Conservation (phyloP, 768 basidiomycete genomes). For the Lyophyllum decastes region DNA sequence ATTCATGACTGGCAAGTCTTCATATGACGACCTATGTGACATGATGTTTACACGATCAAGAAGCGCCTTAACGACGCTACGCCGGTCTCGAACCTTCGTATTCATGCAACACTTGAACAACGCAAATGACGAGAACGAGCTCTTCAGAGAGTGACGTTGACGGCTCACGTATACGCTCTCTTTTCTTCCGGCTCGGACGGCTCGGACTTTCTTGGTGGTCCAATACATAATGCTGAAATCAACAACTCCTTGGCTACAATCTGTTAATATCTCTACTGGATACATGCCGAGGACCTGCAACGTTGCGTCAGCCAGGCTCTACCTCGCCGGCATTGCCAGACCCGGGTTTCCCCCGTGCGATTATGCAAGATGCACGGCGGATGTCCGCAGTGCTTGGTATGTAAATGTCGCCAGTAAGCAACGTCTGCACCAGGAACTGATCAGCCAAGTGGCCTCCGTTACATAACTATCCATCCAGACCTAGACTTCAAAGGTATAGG, state of each 20-base stretch:
- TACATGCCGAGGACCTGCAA: background rate
- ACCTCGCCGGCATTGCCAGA: background rate
- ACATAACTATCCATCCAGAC: background rate
- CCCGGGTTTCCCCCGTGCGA: background rate
- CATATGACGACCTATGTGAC: background rate
- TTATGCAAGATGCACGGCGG: background rate
- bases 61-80: background rate
- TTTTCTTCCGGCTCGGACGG: background rate
- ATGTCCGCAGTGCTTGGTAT: too few relatives aligned
- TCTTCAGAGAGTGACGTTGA: background rate
- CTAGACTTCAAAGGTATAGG: background rate
- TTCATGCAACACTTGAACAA: background rate
- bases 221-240: too few relatives aligned
- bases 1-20: background rate
- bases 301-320: too few relatives aligned
- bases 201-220: background rate
- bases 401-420: background rate
- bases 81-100: background rate
- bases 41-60: background rate
- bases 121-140: background rate
- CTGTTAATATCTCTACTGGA: background rate
- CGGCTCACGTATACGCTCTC: background rate
- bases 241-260: too few relatives aligned
- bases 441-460: background rate
- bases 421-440: background rate